Base-by-base conservation (phyloP, 2,329 filamentous ascomycete species). In the Fusarium armeniacum region DNA sequence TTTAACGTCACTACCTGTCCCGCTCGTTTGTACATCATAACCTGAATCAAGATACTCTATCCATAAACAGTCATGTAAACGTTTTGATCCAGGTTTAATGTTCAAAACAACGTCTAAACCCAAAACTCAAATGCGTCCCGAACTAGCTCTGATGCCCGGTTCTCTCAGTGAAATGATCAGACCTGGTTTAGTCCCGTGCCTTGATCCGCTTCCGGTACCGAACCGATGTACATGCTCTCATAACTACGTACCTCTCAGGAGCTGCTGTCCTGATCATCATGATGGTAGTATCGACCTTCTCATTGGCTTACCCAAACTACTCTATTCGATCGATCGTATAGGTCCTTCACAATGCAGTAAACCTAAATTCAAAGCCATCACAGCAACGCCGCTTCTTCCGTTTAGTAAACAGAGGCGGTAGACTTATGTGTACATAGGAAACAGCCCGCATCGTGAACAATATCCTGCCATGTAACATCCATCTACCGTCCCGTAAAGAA, bases 401-500 rank as follows among this genome's bases (percentile, higher is more conserved):
- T 46, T 8, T 26, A 22, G 5, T 18, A 26, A n/a, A 63, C 24
- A 53, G 15, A 33, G 7, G 35, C 8, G 33, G 41, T 7, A 20
- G 20, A 20, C 20, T 20, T 20, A 36, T 30, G 44, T 16, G n/a
- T 30, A 36, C 35, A 22, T 44, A 66, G 32, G 62, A 18, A 65
- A 28, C 47, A 26, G 24, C 18, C 24, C 18, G 15, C 24, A 5
- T 46, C 5, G 3, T 36, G 36, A 41, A 62, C 16, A 6, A 50
- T 24, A 56, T 40, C 40, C 26, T 45, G 26, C 15, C 24, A 22
- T 54, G 22, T 22, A 47, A 28, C 38, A 46, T 28, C 15, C 46
- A 33, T 58, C 50, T 72, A 71, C 33, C 60, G 51, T 32, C 74
- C 68, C 6, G 40, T 69, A 47, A 75, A 75, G 59, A 76, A 65